These are phyloP conservation scores for Brassica cretica DNA, from an alignment of 345 rosid species.

Conservation along the genomic window DNA sequence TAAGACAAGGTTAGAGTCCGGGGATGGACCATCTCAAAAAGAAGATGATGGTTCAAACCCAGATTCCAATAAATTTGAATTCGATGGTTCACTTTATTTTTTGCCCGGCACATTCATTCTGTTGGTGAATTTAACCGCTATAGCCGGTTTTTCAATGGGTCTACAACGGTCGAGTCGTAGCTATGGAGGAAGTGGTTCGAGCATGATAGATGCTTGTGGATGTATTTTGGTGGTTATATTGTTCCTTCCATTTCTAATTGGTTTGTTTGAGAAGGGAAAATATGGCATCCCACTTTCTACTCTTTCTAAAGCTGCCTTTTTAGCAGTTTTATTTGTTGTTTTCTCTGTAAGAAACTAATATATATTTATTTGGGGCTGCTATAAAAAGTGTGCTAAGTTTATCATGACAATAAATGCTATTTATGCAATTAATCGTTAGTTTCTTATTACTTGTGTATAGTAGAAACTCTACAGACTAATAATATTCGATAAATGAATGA, in stretches of 20 bases:
- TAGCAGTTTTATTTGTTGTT: slow-evolving; percentile 40
- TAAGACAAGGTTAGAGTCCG: not conserved
- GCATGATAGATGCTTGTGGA: slow-evolving; percentile 44
- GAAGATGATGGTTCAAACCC: not conserved
- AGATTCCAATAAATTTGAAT: slow-evolving; percentile 37
- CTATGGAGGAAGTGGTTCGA: slow-evolving; percentile 23
- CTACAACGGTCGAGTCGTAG: slow-evolving; percentile 5
- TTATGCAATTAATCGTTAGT: no score
- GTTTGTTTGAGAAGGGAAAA: slow-evolving; percentile 55
- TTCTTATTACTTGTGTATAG: no score
- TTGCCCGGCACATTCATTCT: slow-evolving; percentile 56
- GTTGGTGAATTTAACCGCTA: slow-evolving; percentile 46
- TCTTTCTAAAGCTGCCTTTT: slow-evolving; percentile 44
- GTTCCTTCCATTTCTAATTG: slow-evolving; percentile 55
- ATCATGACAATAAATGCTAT: not conserved
- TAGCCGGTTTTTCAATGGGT: slow-evolving; percentile 28
- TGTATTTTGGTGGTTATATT: slow-evolving; percentile 44
- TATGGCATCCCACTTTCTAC: slow-evolving; percentile 62
- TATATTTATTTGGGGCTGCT: not conserved
- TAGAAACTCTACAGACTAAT: no score
- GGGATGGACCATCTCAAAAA: not conserved
- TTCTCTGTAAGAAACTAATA: slow-evolving; percentile 19
- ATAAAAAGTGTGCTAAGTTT: not conserved
- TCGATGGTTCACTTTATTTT: slow-evolving; percentile 49
- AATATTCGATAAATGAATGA: no score